Evolutionary conservation across 805 yeast genomes (phyloP).

Genomic region (Kluyveromyces wickerhamii): DNA sequence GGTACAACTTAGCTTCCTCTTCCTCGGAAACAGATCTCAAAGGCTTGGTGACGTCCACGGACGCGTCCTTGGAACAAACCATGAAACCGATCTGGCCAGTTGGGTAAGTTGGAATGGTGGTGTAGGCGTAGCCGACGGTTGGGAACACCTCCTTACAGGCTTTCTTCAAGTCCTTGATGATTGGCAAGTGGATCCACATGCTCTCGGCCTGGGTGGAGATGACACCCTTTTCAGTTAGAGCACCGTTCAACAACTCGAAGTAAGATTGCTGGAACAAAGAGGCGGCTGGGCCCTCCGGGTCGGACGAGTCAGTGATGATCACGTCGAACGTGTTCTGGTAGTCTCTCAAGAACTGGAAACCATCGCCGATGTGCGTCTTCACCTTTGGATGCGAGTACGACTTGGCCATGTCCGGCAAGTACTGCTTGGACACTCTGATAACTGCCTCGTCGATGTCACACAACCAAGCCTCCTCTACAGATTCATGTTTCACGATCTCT

Average conservation of each 20-base stretch:
- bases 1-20: slow-evolving; percentile 57
- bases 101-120: slow-evolving; percentile 94
- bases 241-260: slow-evolving; percentile 73
- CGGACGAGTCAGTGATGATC: slow-evolving; percentile 94
- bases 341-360: slow-evolving; percentile 88
- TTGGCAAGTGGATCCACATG: slow-evolving; percentile 84
- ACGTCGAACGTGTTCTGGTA: slow-evolving; percentile 85
- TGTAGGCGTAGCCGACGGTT: slow-evolving; percentile 82
- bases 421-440: slow-evolving; percentile 76
- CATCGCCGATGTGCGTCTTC: slow-evolving; percentile 88
- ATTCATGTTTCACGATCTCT: slow-evolving; percentile 83
- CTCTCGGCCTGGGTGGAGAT: slow-evolving; percentile 92
- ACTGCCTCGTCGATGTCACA: slow-evolving; percentile 96
- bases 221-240: slow-evolving; percentile 90
- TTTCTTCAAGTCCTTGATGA: slow-evolving; percentile 72
- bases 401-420: slow-evolving; percentile 78
- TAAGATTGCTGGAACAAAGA: slow-evolving; percentile 87
- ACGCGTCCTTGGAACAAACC: slow-evolving; percentile 79
- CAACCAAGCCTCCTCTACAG: slow-evolving; percentile 80
- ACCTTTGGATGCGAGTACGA: slow-evolving; percentile 85
- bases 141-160: slow-evolving; percentile 85
- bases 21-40: slow-evolving; percentile 53
- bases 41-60: slow-evolving; percentile 61
- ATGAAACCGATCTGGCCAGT: slow-evolving; percentile 97
- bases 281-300: slow-evolving; percentile 98